Conservation (phyloP, 1,284 basidiomycete genomes). For the Moesziomyces sp. region DNA sequence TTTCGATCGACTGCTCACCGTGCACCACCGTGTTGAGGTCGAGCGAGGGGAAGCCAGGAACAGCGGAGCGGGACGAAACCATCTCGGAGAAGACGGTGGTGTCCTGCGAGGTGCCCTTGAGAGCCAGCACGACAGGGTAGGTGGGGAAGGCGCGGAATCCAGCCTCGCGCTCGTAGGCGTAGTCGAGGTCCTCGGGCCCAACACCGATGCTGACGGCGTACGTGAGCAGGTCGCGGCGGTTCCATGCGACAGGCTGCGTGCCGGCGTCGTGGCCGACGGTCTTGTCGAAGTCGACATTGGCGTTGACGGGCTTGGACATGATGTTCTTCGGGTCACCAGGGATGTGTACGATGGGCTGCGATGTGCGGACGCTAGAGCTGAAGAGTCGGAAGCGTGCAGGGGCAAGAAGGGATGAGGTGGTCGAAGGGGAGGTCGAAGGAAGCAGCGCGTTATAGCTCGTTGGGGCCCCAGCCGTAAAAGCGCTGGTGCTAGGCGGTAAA, state of each 20-base stretch:
- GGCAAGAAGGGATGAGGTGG: background rate
- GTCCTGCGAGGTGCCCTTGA: conserved; percentile 59
- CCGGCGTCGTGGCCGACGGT: conserved; percentile 63
- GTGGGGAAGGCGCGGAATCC: conserved; percentile 67
- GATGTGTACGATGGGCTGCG: conserved; percentile 37
- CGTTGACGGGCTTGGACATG: conserved; percentile 13
- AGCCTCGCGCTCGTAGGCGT: conserved; percentile 64
- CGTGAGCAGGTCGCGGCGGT: conserved; percentile 66
- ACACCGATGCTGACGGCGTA: conserved; percentile 65
- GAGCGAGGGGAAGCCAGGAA: conserved; percentile 58
- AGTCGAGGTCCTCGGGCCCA: conserved; percentile 64
- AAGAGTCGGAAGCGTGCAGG: conserved; percentile 4
- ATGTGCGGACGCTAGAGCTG: background rate
- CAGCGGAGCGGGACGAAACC: conserved; percentile 35
- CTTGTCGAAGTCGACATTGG: conserved; percentile 54
- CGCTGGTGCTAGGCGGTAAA: conserved; percentile 1
- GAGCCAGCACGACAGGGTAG: conserved; percentile 67
- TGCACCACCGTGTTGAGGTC: conserved; percentile 68
- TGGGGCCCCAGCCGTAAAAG: no score
- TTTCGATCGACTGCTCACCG: conserved; percentile 68
- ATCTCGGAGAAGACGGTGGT: conserved; percentile 65
- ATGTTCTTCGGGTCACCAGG: conserved; percentile 9
- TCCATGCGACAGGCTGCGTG: conserved; percentile 66
- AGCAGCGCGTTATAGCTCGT: background rate
- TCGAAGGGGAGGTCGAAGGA: background rate